phyloP scores from a whole-genome alignment of 306 rosid genomes.

The Arachis hypogaea region DNA sequence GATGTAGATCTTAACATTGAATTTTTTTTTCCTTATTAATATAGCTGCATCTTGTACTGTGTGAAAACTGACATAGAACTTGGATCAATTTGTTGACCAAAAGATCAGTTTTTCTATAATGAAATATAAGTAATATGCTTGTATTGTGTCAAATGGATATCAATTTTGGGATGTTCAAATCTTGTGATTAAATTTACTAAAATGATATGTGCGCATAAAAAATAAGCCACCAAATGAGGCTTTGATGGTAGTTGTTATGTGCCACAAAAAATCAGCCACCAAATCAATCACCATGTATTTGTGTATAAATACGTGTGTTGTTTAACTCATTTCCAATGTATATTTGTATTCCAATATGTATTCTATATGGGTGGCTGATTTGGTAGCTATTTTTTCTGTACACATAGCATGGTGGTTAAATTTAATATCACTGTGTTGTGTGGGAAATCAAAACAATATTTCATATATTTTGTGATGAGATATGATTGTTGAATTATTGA shows the following conservation, averaged over 20 bases:
- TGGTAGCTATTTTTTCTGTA: too few relatives aligned
- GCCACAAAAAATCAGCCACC: too few relatives aligned
- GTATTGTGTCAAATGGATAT: neutral
- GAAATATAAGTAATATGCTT: neutral
- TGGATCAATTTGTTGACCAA: slow-evolving; percentile 21
- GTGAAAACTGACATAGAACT: slow-evolving; percentile 3
- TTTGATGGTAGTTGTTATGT: too few relatives aligned
- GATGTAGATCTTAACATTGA: slow-evolving; percentile 4
- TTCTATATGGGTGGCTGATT: too few relatives aligned
- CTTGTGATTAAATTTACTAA: too few relatives aligned
- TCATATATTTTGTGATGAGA: slow-evolving; percentile 20
- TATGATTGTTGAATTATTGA: slow-evolving; percentile 15
- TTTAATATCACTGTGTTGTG: slow-evolving; percentile 3
- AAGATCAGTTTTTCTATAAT: slow-evolving; percentile 16
- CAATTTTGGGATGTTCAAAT: too few relatives aligned
- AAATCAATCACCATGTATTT: too few relatives aligned
- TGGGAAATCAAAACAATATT: slow-evolving; percentile 10
- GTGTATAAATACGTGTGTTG: too few relatives aligned
- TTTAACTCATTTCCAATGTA: too few relatives aligned
- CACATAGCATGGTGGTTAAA: neutral
- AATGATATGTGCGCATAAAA: too few relatives aligned
- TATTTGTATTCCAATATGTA: too few relatives aligned
- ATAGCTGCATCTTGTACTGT: slow-evolving; percentile 3
- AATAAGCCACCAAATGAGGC: too few relatives aligned
- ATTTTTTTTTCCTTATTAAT: slow-evolving; percentile 7